Evolutionary conservation across 2,329 filamentous ascomycete species (phyloP).

Genomic region (Alternaria longipes): DNA sequence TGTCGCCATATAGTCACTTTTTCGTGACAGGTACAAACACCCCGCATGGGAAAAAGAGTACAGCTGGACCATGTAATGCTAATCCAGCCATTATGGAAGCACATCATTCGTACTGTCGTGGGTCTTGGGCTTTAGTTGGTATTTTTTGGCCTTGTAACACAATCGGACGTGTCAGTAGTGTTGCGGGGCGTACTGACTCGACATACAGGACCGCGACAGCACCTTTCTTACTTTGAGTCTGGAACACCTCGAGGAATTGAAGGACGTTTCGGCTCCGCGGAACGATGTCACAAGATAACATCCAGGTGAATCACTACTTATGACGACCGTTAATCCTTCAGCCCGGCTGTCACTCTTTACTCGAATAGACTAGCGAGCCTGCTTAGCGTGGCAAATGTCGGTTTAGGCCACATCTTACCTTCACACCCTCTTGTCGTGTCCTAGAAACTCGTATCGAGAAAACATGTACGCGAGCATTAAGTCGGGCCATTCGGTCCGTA

Average conservation of each 20-base stretch:
- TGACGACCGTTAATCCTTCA: slow-evolving; percentile 3
- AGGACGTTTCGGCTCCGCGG: neutral
- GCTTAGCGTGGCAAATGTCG: slow-evolving; percentile 1
- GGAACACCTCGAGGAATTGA: neutral
- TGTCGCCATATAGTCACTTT: neutral
- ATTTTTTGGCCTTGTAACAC: slow-evolving; percentile 8
- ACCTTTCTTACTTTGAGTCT: slow-evolving; percentile 7
- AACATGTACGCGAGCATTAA: neutral
- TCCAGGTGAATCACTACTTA: neutral
- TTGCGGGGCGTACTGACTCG: slow-evolving; percentile 17
- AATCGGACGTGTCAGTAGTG: slow-evolving; percentile 9
- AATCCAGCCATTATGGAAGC: neutral
- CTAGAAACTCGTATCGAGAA: neutral
- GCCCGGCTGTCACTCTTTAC: neutral
- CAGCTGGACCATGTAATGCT: neutral
- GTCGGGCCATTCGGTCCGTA: neutral
- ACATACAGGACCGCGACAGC: slow-evolving; percentile 1
- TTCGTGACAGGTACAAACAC: neutral
- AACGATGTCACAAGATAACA: slow-evolving; percentile 4
- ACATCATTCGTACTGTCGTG: slow-evolving; percentile 5
- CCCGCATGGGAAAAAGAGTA: neutral
- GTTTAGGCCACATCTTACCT: neutral
- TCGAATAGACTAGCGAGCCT: slow-evolving; percentile 4
- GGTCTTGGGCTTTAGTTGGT: neutral
- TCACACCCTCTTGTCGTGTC: neutral